Evolutionary conservation across 176 grass and related monocot species (phyloP).

Genomic region (Cenchrus purpureus): DNA sequence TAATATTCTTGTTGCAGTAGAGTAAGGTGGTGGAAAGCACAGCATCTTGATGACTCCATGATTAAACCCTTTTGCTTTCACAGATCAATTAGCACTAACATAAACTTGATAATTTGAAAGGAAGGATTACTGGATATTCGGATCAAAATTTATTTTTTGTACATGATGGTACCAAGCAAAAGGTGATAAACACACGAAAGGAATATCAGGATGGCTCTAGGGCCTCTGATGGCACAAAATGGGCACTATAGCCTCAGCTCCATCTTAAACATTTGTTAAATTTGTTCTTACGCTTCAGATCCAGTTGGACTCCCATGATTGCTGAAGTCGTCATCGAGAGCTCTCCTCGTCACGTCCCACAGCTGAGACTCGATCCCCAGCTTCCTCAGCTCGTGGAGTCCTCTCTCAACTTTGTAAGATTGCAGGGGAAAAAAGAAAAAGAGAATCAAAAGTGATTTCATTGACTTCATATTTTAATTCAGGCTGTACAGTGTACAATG

Average conservation of each 20-base stretch:
- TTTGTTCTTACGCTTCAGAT: conserved; percentile 55
- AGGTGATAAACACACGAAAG: background rate
- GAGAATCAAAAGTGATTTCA: background rate
- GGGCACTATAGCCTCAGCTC: conserved; percentile 15
- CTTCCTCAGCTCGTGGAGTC: conserved; percentile 84
- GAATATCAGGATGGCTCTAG: conserved; percentile 27
- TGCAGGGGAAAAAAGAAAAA: background rate
- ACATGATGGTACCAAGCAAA: conserved; percentile 21
- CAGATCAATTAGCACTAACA: conserved; percentile 2
- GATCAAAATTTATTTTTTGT: conserved; percentile 7
- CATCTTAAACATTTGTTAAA: conserved; percentile 7
- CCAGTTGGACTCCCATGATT: conserved; percentile 62
- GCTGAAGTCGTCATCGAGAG: conserved; percentile 51
- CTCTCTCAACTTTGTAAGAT: conserved; percentile 71
- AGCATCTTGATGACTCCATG: conserved; percentile 1
- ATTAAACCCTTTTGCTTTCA: conserved; percentile 34
- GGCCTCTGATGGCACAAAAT: conserved; percentile 41
- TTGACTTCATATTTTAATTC: background rate
- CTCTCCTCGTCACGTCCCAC: conserved; percentile 75
- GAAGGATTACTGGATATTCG: background rate
- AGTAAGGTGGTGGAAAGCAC: background rate
- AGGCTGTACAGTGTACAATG: conserved; percentile 56
- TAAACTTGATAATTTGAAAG: background rate
- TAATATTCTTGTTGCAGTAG: conserved; percentile 2
- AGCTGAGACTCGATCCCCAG: conserved; percentile 85